Conservation (phyloP, 352 stramenopile genomes). For the Blastocystis sp. region DNA sequence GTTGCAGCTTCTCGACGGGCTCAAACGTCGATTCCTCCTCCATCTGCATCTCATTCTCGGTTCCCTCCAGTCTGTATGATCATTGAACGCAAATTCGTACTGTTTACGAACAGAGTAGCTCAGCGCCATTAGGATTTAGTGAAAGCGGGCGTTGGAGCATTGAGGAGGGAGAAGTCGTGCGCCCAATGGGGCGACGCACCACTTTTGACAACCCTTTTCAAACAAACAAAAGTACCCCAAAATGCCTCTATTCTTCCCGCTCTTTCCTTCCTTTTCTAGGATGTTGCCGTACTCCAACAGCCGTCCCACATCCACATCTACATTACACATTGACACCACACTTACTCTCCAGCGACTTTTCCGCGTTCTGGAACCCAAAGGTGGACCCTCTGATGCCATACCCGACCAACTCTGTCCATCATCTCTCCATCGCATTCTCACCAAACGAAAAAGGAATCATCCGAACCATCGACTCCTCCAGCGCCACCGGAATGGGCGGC, state of each 20-base stretch:
- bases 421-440: background rate
- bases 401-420: background rate
- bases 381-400: conserved; percentile 1
- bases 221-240: too few species aligned
- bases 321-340: background rate
- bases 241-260: too few species aligned
- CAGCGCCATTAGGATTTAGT: conserved; percentile 29
- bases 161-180: background rate
- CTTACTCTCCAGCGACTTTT: background rate
- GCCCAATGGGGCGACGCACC: background rate
- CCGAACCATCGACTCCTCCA: background rate
- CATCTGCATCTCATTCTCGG: background rate
- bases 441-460: background rate
- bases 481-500: background rate
- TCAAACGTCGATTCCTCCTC: conserved; percentile 53
- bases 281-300: background rate
- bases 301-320: background rate
- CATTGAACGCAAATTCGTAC: background rate
- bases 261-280: too few species aligned
- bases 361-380: background rate
- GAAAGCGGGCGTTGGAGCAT: background rate
- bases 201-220: too few species aligned
- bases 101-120: conserved; percentile 55
- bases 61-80: conserved; percentile 14
- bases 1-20: conserved; percentile 70